Base-by-base conservation (phyloP, 805 yeast species). In the Kodamaea restingae region DNA sequence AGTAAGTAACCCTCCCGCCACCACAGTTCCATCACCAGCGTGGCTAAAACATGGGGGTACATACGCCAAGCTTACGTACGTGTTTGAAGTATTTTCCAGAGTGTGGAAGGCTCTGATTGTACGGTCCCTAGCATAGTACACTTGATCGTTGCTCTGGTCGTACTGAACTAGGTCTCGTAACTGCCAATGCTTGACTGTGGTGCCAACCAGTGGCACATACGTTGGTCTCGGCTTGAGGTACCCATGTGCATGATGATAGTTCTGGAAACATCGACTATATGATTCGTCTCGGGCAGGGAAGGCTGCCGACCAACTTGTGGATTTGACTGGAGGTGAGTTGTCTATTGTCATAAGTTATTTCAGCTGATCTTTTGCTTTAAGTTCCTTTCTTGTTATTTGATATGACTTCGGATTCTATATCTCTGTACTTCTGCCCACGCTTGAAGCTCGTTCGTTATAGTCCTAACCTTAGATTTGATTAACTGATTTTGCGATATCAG, bases 91-190 rank as follows among this genome's bases (percentile, higher is more conserved):
- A 8, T 32, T 32, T 15, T 27, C n/a, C 33, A 11, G 18, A 6
- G 28, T 22, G 15, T 27, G 15, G 18, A 26, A 27, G 26, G 41
- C 20, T 6, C 24, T 32, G 14, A 55, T 69, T 22, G 85, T 70
- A 15, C 71, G 54, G 43, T 76, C 78, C 30, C 78, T 77, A 1
- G 88, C 81, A 55, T 80, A 85, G 41, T 74, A 70, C 7, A 84
- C 63, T 31, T 68, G 67, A 44, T 73, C 63, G 54, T 45, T 70
- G 58, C 40, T 56, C 41, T 35, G 51, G 45, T 40, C 81, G 31
- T 11, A 75, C 72, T 47, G 79, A 75, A 88, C 65, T 51, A 88
- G 69, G 53, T 88, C 91, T 26, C 95, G 69, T 22, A 88, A 67
- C 58, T 87, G 96, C 95, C 95, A 88, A 63, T 87, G 80, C 38